Conservation (phyloP, 2,329 filamentous ascomycete species). For the Purpureocillium lavendulum region DNA sequence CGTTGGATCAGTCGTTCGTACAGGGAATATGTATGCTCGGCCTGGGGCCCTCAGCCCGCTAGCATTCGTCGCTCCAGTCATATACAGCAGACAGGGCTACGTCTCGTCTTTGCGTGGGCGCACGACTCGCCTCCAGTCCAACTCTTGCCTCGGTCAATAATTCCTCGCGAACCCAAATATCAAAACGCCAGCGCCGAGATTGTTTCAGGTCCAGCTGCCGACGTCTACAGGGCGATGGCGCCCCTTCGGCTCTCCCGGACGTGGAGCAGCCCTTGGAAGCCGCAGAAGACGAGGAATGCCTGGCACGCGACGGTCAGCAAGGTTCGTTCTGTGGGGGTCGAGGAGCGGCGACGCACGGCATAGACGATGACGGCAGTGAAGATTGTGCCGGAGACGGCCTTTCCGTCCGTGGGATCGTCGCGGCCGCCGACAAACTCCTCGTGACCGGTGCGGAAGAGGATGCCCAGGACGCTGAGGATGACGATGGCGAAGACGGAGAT, state of each 20-base stretch:
- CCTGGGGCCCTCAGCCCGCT: too few relatives aligned
- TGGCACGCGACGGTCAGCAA: constrained; percentile 23
- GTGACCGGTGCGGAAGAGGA: constrained; percentile 71
- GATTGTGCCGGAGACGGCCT: constrained; percentile 73
- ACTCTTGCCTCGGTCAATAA: background rate
- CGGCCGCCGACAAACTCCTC: constrained; percentile 75
- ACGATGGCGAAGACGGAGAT: constrained; percentile 58
- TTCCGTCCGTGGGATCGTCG: constrained; percentile 63
- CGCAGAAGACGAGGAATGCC: constrained; percentile 89
- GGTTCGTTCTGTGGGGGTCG: background rate
- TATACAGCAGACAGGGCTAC: too few relatives aligned
- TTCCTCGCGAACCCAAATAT: background rate
- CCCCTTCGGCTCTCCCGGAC: constrained; percentile 74
- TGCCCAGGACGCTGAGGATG: constrained; percentile 54
- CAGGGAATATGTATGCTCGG: too few relatives aligned
- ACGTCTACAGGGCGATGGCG: constrained; percentile 61
- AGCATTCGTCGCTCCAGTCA: too few relatives aligned
- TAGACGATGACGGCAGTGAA: constrained; percentile 88
- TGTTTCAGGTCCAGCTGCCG: background rate
- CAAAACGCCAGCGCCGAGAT: constrained; percentile 5
- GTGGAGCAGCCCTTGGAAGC: constrained; percentile 80
- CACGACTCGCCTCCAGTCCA: too few relatives aligned
- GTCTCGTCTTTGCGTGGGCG: too few relatives aligned
- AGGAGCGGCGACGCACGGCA: constrained; percentile 52
- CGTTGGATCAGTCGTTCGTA: too few relatives aligned